Evolutionary conservation across 169 alveolate species (phyloP).

Genomic region (Cryptosporidium parvum): DNA sequence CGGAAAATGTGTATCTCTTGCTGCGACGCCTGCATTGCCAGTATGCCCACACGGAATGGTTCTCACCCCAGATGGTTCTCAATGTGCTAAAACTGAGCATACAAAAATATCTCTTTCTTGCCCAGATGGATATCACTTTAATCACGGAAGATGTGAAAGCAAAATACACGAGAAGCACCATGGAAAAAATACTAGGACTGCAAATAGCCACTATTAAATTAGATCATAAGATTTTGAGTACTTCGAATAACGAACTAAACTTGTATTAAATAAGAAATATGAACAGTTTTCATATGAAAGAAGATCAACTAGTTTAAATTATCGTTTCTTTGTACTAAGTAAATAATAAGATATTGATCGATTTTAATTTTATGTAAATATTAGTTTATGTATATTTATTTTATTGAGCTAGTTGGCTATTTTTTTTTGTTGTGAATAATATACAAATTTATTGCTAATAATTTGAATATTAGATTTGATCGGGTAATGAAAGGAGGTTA

Average conservation of each 20-base stretch:
- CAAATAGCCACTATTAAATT: slow-evolving; percentile 55
- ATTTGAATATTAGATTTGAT: no score
- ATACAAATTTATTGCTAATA: background rate
- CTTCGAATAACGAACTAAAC: background rate
- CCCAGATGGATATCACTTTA: slow-evolving; percentile 64
- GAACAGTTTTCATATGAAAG: background rate
- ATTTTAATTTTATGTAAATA: background rate
- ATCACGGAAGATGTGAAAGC: slow-evolving; percentile 72
- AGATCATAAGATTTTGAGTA: slow-evolving; percentile 42
- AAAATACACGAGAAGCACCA: slow-evolving; percentile 66
- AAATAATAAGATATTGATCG: slow-evolving; percentile 21
- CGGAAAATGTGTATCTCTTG: slow-evolving; percentile 74
- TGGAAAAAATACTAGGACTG: slow-evolving; percentile 64
- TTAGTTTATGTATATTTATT: background rate
- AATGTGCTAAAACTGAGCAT: slow-evolving; percentile 73
- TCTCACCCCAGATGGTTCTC: slow-evolving; percentile 75
- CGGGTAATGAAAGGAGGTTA: background rate
- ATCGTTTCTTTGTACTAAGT: background rate
- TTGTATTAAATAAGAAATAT: background rate
- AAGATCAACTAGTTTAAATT: background rate
- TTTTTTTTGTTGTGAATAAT: background rate
- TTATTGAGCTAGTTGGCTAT: background rate
- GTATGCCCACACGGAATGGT: slow-evolving; percentile 77
- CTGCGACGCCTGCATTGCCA: slow-evolving; percentile 75
- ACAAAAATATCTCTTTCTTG: slow-evolving; percentile 71